Evolutionary conservation across 495 filamentous ascomycete species (phyloP), one percentile per base, ranked within the genome.

Genomic region (Penicillium herquei): DNA sequence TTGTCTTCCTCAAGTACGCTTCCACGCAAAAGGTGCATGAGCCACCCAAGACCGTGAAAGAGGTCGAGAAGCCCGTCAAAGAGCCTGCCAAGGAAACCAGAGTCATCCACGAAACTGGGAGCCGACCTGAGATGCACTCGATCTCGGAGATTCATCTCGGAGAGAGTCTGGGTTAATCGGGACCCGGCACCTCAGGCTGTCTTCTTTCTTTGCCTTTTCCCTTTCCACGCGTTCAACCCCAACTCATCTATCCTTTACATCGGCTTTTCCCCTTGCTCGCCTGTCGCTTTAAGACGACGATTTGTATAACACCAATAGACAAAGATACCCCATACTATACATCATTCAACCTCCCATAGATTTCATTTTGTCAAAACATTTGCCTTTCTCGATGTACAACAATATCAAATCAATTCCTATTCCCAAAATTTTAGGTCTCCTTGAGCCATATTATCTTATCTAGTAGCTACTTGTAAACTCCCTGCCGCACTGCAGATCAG

Each of bases 1-100:
- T 78, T 41, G 39, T 73, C 18, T 78, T 78, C 58, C 63, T 78
- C 34, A 76, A 76, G 42, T 76, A 75, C 54, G 65, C 69, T 17
- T 78, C 76, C n/a, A 60, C 63, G 16, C 71, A 62, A 39, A 70
- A 69, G 57, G 55, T 58, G 3, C 65, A 63, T 8, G 68, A 71
- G 18, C 47, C 65, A 17, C 30, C 65, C 21, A 67, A 74, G 46
- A 65, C 69, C 54, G 64, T 63, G 48, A 70, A 71, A 49, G 67
- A 76, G 41, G 53, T 63, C 3, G 70, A 75, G 47, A 67, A 77
- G 52, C 56, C 63, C 1, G 63, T 61, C 30, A 72, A 75, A 37
- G 59, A 76, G 50, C 42, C 53, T 14, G 44, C 56, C 3, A 64
- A 62, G 7, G 67, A 73, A 58, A 57, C 61, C 37, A 62, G 45